These are phyloP conservation scores for Emmonsiellopsis sp. DNA, from an alignment of 2,329 filamentous ascomycete genomes.

Conservation along the genomic window DNA sequence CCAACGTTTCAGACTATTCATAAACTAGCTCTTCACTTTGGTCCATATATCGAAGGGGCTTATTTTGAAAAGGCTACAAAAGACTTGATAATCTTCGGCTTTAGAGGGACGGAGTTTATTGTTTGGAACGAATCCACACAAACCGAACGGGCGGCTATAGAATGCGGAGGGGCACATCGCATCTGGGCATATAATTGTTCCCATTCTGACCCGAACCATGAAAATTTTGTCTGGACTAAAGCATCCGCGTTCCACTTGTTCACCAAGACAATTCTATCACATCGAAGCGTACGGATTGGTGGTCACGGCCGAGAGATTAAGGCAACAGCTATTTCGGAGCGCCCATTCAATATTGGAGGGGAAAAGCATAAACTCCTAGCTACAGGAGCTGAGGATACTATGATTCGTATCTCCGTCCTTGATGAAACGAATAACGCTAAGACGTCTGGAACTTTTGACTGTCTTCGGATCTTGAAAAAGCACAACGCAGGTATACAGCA, in stretches of 20 bases:
- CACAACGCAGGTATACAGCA: slow-evolving; percentile 80
- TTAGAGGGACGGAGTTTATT: slow-evolving; percentile 68
- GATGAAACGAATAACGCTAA: slow-evolving; percentile 8
- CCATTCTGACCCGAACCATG: slow-evolving; percentile 22
- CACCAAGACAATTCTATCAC: slow-evolving; percentile 31
- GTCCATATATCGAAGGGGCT: slow-evolving; percentile 65
- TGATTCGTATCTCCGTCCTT: slow-evolving; percentile 57
- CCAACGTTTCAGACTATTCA: slow-evolving; percentile 48
- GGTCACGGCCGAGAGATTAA: slow-evolving; percentile 84
- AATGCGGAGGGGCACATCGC: slow-evolving; percentile 79
- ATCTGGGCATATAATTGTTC: slow-evolving; percentile 53
- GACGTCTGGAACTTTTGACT: slow-evolving; percentile 30
- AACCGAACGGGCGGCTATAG: slow-evolving; percentile 59
- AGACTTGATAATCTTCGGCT: slow-evolving; percentile 67
- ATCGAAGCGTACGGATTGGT: slow-evolving; percentile 51
- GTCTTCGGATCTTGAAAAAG: slow-evolving; percentile 57
- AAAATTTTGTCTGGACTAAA: slow-evolving; percentile 66
- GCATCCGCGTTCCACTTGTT: slow-evolving; percentile 46
- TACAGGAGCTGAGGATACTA: slow-evolving; percentile 62
- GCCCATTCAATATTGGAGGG: neutral
- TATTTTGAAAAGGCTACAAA: slow-evolving; percentile 44
- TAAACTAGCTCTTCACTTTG: slow-evolving; percentile 59
- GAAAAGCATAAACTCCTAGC: slow-evolving; percentile 40
- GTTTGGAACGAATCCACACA: slow-evolving; percentile 68
- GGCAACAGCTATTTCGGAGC: slow-evolving; percentile 40